These are phyloP conservation scores for Nigrospora osmanthi DNA, from an alignment of 2,329 filamentous ascomycete genomes.

Conservation along the genomic window DNA sequence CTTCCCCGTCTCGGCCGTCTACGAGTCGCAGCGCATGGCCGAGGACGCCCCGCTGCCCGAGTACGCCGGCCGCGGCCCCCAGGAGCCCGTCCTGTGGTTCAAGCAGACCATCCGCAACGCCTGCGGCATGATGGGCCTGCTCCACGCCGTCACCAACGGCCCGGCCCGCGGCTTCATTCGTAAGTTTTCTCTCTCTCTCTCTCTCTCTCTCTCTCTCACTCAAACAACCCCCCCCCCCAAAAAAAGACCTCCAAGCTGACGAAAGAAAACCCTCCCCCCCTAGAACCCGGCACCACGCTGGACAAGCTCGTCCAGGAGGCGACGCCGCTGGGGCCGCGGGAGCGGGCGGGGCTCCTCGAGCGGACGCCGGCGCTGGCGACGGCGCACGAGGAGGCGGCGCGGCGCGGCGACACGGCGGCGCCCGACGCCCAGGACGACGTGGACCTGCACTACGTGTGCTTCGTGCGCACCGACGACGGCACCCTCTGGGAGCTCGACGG, in stretches of 20 bases:
- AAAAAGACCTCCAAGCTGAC: neutral
- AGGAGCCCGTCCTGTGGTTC: conserved; percentile 85
- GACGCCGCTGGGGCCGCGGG: conserved; percentile 56
- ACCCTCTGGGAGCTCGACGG: conserved; percentile 55
- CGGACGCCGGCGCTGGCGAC: conserved; percentile 65
- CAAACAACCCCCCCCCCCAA: conserved; percentile 31
- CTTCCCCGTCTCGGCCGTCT: conserved; percentile 74
- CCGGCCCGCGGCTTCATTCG: conserved; percentile 55
- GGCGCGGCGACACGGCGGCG: conserved; percentile 68
- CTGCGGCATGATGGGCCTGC: conserved; percentile 80
- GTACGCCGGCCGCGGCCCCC: conserved; percentile 60
- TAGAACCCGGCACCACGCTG: conserved; percentile 47
- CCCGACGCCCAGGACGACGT: conserved; percentile 72
- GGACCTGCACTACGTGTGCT: conserved; percentile 95
- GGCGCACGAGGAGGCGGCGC: conserved; percentile 73
- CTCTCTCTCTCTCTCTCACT: neutral
- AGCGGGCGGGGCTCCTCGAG: conserved; percentile 70
- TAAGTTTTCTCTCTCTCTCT: conserved; percentile 16
- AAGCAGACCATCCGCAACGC: conserved; percentile 91
- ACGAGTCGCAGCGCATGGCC: conserved; percentile 66
- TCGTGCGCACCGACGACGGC: conserved; percentile 67
- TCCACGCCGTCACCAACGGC: conserved; percentile 79
- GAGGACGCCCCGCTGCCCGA: conserved; percentile 60
- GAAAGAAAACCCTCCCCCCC: neutral
- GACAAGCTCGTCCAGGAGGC: conserved; percentile 60